Evolutionary conservation across 805 yeast genomes (phyloP), one percentile per base, ranked within the genome.

Genomic region (Metschnikowia proteae): DNA sequence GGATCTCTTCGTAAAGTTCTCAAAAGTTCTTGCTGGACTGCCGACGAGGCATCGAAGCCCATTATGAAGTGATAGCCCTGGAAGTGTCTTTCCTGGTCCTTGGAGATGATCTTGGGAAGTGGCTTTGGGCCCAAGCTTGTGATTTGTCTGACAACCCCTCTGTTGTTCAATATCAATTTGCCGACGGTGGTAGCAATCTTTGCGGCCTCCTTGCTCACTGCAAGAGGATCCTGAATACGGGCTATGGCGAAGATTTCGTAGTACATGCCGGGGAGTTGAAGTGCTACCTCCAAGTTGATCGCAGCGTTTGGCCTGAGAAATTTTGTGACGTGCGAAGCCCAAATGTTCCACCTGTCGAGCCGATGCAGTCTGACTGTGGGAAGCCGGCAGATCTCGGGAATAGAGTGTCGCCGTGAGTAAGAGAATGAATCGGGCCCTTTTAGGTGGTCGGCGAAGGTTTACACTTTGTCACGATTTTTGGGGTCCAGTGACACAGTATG

Each of bases 181-280:
- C 98, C 98, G 28, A 91, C 76, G 1, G 95, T 88, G 11, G 72
- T 63, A n/a, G 70, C 74, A 49, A 73, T 71, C 55, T 68, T 71
- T 17, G 60, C 62, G 9, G 77, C 76, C 50, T 73, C 76, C 49
- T 65, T 69, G 53, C 64, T 68, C 44, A 69, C 54, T 23, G 48
- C 46, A 7, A 53, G 46, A 3, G 86, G 83, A 52, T 83, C 82
- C 7, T 82, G 66, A 30, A 84, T 84, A 71, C 97, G 88, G 6
- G 96, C 90, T 53, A 90, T 86, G 39, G 96, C 96, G 52, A 89
- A 80, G 38, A 92, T 73, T 74, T 91, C 97, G 74, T 91, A 91
- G 50, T 88, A 79, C 98, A 91, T 91, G 31, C 7, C 32, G 45
- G 30, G 47, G 27, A 23, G 9, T 26, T 35, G 8, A 35, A 23